Base-by-base conservation (phyloP, 768 basidiomycete species). In the Mycena rosella region DNA sequence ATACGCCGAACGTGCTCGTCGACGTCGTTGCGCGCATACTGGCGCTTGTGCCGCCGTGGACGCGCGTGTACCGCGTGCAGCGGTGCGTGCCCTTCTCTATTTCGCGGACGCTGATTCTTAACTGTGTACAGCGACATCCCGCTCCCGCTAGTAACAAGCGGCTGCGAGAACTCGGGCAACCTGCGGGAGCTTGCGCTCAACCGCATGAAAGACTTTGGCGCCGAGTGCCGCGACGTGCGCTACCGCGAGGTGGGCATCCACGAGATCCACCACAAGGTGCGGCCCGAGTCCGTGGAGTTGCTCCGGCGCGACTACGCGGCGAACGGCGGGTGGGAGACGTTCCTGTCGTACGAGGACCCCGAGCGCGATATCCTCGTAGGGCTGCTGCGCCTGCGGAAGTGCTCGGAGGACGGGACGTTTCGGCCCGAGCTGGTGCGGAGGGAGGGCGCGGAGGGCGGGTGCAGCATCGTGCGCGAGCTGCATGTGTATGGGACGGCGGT, bases 251-350 rank as follows among this genome's bases (percentile, higher is more conserved):
- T 99, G 64, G 98, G 98, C 51, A 94, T 99, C 65, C 96, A 98
- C 79, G 98, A 99, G 80, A 99, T 99, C 53, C 98, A 99, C 77
- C 92, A 98, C 83, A 96, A 97, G 81, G 95, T 99, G 51, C 89
- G 96, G 24, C 96, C 96, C 65, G 94, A 97, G 77, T 92, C 94
- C 18, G 93, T 98, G 57, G 98, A 99, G 79, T 90, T 99, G 5
- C 89, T 99, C 36, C 88, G 98, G 64, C 87, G 98, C 44, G 98
- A 99, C 77, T 99, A 99, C 78, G 83, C 93, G 4, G 98, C 98
- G 32, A 99, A 99, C 75, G 97, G 96, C 8, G 96, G 98, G 51
- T 99, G 98, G 98, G 98, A 99, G 82, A 99, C 98, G 2, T 99
- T 99, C 87, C 82, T 99, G 7, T 97, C 96, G 30, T 99, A 99